Evolutionary conservation across 2,329 filamentous ascomycete genomes (phyloP).

Genomic region (Helotiales sp.): DNA sequence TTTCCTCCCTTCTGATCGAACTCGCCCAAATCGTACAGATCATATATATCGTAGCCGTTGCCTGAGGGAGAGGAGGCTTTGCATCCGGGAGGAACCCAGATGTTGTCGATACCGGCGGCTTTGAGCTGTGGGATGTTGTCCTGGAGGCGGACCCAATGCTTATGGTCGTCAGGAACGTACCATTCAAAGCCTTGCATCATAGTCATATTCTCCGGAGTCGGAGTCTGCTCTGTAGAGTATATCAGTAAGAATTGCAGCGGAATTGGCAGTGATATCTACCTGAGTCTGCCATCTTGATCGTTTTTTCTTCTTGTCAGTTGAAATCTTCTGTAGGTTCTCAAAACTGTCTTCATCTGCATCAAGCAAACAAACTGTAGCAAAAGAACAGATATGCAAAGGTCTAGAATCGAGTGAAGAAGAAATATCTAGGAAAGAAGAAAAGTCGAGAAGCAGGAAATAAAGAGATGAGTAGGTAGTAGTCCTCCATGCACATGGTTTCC

Average conservation of each 20-base stretch:
- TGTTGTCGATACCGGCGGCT: conserved; percentile 62
- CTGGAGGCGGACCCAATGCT: conserved; percentile 65
- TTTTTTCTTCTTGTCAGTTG: not conserved
- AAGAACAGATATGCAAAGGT: not conserved
- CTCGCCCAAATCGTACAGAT: conserved; percentile 73
- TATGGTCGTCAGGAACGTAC: conserved; percentile 65
- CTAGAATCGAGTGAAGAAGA: conserved; percentile 2
- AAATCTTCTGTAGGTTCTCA: not conserved
- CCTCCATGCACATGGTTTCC: conserved; percentile 19
- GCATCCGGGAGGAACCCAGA: conserved; percentile 75
- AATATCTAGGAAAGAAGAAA: not conserved
- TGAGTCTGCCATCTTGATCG: conserved; percentile 28
- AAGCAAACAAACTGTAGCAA: not conserved
- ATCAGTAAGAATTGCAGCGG: not conserved
- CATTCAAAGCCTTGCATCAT: conserved; percentile 77
- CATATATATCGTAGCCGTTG: conserved; percentile 74
- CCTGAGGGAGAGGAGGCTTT: conserved; percentile 66
- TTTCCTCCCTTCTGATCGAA: conserved; percentile 71
- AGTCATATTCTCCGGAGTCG: conserved; percentile 54
- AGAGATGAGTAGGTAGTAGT: conserved; percentile 4
- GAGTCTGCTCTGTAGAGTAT: conserved; percentile 30
- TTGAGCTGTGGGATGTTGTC: conserved; percentile 58
- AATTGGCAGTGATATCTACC: conserved; percentile 14
- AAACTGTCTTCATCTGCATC: not conserved
- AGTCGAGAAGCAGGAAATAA: conserved; percentile 3